phyloP scores from a whole-genome alignment of 2,329 filamentous ascomycete genomes.

The Aspergillus pseudonomiae region DNA sequence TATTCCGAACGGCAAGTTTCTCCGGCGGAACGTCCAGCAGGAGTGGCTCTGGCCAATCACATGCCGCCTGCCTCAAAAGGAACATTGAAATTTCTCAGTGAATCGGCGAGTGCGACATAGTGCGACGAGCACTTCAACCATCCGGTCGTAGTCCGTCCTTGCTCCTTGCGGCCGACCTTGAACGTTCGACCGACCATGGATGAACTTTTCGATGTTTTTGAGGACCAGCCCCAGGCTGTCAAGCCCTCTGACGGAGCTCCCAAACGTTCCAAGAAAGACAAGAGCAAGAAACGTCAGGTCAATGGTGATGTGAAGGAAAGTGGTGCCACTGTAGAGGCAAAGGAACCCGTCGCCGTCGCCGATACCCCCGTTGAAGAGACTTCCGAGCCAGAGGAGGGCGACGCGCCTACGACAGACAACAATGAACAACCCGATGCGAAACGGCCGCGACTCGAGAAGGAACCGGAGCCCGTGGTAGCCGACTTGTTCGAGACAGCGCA shows the following conservation, averaged over 20 bases:
- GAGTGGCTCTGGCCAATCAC: conserved; percentile 20
- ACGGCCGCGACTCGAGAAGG: conserved; percentile 57
- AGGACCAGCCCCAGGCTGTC: conserved; percentile 62
- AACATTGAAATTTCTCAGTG: conserved; percentile 38
- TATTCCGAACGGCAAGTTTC: conserved; percentile 20
- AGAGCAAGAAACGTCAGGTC: conserved; percentile 82
- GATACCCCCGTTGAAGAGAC: conserved; percentile 25
- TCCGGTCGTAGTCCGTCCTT: conserved; percentile 19
- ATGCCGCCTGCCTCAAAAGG: conserved; percentile 29
- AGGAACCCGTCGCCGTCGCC: conserved; percentile 25
- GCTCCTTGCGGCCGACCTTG: conserved; percentile 18
- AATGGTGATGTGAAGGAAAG: conserved; percentile 73
- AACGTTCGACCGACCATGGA: conserved; percentile 58
- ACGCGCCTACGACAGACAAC: conserved; percentile 24
- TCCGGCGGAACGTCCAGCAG: conserved; percentile 17
- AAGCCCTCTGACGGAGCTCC: conserved; percentile 32
- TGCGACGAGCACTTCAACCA: conserved; percentile 14
- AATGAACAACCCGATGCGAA: conserved; percentile 49
- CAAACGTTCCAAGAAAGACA: conserved; percentile 56
- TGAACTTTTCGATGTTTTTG: conserved; percentile 81
- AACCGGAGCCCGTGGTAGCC: conserved; percentile 79
- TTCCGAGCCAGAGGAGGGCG: conserved; percentile 19
- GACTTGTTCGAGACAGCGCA: conserved; percentile 95
- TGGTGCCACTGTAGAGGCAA: conserved; percentile 35
- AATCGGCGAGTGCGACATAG: conserved; percentile 18